Evolutionary conservation across 1,284 basidiomycete genomes (phyloP), one percentile per base, ranked within the genome.

Genomic region (Porogramme epimiltina): DNA sequence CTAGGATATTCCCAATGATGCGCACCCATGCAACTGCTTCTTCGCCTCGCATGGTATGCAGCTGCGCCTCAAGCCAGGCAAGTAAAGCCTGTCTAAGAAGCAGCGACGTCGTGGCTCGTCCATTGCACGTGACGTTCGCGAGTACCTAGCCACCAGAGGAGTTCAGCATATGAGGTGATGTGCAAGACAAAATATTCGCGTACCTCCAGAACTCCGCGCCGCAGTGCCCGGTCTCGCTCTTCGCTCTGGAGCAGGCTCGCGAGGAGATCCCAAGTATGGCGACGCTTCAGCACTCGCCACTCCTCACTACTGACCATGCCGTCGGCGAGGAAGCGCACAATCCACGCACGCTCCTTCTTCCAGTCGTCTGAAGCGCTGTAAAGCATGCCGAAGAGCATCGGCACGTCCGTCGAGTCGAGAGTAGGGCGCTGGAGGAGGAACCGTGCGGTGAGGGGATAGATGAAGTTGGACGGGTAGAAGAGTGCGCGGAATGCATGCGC

Each of bases 191-290:
- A 37, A 34, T n/a, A 25, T 28, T 5, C 1, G 62, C 70, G 42
- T 58, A 89, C 90, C 76, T 91, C 89, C 3, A 93, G 69, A 33
- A 91, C 80, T 6, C 78, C 74, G 49, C 73, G 73, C 18, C 85
- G 78, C 62, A 89, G 69, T 0, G 71, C 48, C 0, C 66, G 58
- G 56, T 93, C 89, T 0, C 73, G 67, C 34, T 74, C 72, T 4
- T 81, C 79, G 47, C 80, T 81, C 55, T 91, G 85, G 68, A 87
- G 94, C 45, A 95, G 66, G 59, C 89, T 92, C 0, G 90, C 87
- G 3, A 97, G 70, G 25, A 96, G 73, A 55, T 93, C 90, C 89
- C 92, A 95, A 0, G 91, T 93, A 66, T 94, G 91, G 25, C 95
- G 72, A 40, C 92, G 76, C 62, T 85, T 86, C 53, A 95, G 72